A percentile compares a stretch with the other conserved stretches of the same genome.
Evolutionary conservation across 192 early-diverging fungal species (phyloP).

Genomic region (Radiomyces spectabilis): DNA sequence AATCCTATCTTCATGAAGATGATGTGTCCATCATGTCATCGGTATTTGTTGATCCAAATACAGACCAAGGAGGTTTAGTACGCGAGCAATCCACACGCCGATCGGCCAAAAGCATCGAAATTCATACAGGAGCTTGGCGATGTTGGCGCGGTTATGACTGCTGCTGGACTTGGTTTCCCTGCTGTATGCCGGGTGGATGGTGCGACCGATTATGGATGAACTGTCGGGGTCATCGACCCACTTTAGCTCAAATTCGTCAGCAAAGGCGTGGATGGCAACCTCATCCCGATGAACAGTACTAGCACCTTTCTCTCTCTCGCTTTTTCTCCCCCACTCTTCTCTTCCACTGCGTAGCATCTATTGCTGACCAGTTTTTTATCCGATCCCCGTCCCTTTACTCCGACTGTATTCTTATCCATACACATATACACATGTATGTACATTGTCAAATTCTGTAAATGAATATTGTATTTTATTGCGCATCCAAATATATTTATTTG

Average conservation of each 20-base stretch:
- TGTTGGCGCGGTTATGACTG: slow-evolving; percentile 5
- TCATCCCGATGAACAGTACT: background rate
- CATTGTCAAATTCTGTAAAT: too few species aligned
- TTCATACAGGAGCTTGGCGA: background rate
- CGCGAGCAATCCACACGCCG: too few species aligned
- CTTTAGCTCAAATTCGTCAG: background rate
- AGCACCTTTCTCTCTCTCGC: background rate
- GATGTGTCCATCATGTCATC: background rate
- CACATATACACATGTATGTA: too few species aligned
- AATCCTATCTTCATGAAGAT: background rate
- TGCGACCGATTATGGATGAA: slow-evolving; percentile 4
- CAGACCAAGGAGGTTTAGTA: too few species aligned
- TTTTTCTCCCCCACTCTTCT: background rate
- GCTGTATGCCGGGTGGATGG: slow-evolving; percentile 13
- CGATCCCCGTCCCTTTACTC: too few species aligned
- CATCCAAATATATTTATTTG: too few species aligned
- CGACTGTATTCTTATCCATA: too few species aligned
- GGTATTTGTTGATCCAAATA: background rate
- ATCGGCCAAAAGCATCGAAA: slow-evolving; percentile 3
- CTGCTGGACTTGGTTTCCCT: slow-evolving; percentile 2
- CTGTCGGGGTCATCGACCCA: slow-evolving; percentile 2
- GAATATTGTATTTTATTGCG: too few species aligned
- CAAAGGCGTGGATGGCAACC: background rate
- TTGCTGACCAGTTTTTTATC: too few species aligned
- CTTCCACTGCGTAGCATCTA: too few species aligned